Conservation (phyloP, 1,284 basidiomycete genomes). For the Volvariella surrecta region DNA sequence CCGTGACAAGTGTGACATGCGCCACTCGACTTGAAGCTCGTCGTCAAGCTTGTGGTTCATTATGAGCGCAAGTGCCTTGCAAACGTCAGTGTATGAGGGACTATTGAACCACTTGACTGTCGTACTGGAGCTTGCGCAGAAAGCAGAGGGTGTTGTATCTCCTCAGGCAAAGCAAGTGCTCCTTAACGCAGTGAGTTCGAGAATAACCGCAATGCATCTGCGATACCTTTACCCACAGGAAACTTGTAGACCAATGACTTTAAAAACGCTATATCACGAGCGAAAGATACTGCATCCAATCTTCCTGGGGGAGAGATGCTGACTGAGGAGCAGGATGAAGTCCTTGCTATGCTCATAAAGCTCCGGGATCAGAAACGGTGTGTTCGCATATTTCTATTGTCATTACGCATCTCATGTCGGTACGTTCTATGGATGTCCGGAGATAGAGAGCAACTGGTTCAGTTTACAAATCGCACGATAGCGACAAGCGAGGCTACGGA, state of each 20-base stretch:
- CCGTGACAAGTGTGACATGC: too few species aligned
- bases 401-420: not conserved
- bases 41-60: too few species aligned
- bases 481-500: slow-evolving; percentile 12
- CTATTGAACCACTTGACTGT: slow-evolving; percentile 44
- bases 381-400: slow-evolving; percentile 9
- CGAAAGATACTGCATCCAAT: slow-evolving; percentile 43
- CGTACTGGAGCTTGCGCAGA: slow-evolving; percentile 47
- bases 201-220: not conserved
- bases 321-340: slow-evolving; percentile 54
- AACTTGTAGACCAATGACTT: slow-evolving; percentile 52
- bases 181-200: slow-evolving; percentile 44
- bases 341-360: slow-evolving; percentile 53
- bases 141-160: slow-evolving; percentile 38
- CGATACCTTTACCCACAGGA: not conserved
- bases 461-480: slow-evolving; percentile 20
- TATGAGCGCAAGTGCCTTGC: slow-evolving; percentile 27
- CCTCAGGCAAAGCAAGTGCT: slow-evolving; percentile 54
- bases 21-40: too few species aligned
- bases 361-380: slow-evolving; percentile 53
- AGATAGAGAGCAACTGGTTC: slow-evolving; percentile 20
- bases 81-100: slow-evolving; percentile 38
- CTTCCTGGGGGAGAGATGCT: slow-evolving; percentile 61
- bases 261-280: slow-evolving; percentile 44
- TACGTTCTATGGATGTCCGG: not conserved